Conservation (phyloP, 2,329 filamentous ascomycete genomes). For the Rhinocladiella mackenziei region DNA sequence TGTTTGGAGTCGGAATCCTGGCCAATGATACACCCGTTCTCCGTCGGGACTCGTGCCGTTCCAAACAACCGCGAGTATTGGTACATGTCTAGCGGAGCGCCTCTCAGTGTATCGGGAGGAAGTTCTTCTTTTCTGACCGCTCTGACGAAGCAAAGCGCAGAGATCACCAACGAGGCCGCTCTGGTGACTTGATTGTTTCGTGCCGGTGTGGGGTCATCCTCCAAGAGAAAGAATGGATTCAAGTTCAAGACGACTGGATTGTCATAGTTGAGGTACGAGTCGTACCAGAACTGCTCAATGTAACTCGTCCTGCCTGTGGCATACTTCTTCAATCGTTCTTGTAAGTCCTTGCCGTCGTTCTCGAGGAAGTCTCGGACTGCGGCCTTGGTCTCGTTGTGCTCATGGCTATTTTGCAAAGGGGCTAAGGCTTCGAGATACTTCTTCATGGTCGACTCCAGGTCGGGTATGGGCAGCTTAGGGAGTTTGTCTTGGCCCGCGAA, state of each 20-base stretch:
- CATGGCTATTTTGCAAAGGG: slow-evolving; percentile 74
- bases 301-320: slow-evolving; percentile 89
- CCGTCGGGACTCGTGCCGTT: slow-evolving; percentile 87
- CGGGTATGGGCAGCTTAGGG: slow-evolving; percentile 88
- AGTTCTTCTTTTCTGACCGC: slow-evolving; percentile 91
- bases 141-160: slow-evolving; percentile 84
- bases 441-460: slow-evolving; percentile 70
- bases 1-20: slow-evolving; percentile 93
- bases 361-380: slow-evolving; percentile 80
- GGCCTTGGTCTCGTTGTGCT: slow-evolving; percentile 75
- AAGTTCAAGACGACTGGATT: slow-evolving; percentile 96
- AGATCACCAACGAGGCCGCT: slow-evolving; percentile 85
- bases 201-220: slow-evolving; percentile 94
- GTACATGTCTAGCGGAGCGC: slow-evolving; percentile 91
- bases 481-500: slow-evolving; percentile 85
- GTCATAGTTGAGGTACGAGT: slow-evolving; percentile 96
- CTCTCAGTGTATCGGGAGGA: slow-evolving; percentile 78
- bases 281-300: slow-evolving; percentile 99
- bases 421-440: slow-evolving; percentile 76
- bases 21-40: slow-evolving; percentile 91
- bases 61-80: slow-evolving; percentile 95
- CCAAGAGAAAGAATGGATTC: slow-evolving; percentile 95
- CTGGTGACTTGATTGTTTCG: slow-evolving; percentile 95
- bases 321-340: slow-evolving; percentile 86
- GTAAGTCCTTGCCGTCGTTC: slow-evolving; percentile 74